Evolutionary conservation across 345 rosid genomes (phyloP), one percentile per base, ranked within the genome.

Genomic region (Carallia brachiata): DNA sequence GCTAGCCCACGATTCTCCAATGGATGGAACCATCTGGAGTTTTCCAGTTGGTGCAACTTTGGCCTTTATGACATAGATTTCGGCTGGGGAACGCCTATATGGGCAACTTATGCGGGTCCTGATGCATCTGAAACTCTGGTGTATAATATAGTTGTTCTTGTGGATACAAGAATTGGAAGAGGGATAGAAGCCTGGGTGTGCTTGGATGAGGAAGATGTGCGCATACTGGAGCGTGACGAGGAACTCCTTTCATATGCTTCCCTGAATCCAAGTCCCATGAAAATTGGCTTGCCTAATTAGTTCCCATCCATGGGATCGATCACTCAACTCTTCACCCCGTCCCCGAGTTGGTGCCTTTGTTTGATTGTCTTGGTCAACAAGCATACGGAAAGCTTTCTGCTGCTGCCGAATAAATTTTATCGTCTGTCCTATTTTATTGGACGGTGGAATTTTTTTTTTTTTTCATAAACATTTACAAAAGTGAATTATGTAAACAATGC

Each of bases 181-280:
- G 80, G 78, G 18, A 64, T 78, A 2, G 80, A 76, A 70, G 76
- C 75, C 12, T 73, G 73, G 82, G 53, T 66, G 36, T n/a, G 2
- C 7, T 12, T 75, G 66, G 68, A 58, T 0, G 77, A 78, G 53
- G 61, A 75, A 31, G 70, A 70, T 0, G 52, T 62, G 52, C 34
- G 17, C 32, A 0, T 58, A 4, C 47, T 79, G 2, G 36, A 54
- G 16, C 28, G 4, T 16, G 65, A 78, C 18, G 3, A 39, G 1
- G 57, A 70, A 34, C 67, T 68, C 1, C 74, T 78, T 17, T 19
- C 52, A 1, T 65, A 7, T 44, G 78, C 77, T 67, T 32, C 63
- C 6, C 7, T 62, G 48, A 71, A 75, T 44, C 69, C 61, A 18
- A 64, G 69, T 54, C 70, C 70, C 28, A 16, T 63, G 65, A 62